Base-by-base conservation (phyloP, 768 basidiomycete species). In the Trichaptum fuscoviolaceum region DNA sequence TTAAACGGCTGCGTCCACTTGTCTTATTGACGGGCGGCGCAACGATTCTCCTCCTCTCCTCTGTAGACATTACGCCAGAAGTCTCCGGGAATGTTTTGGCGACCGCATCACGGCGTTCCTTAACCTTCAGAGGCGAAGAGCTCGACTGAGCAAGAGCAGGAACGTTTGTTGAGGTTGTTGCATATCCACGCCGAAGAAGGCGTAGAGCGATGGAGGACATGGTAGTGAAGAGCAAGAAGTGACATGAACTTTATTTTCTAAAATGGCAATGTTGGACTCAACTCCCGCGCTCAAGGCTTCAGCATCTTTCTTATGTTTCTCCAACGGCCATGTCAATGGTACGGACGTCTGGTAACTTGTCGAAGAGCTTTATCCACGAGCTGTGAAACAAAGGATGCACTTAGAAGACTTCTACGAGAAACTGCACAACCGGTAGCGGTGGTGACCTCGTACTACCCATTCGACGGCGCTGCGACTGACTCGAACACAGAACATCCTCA, bases 371-470 rank as follows among this genome's bases (percentile, higher is more conserved):
- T 52, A 52, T 52, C 42, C 12, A 52, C 42, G 42, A 52, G 42
- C 20, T 52, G 12, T 12, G 42, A 52, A 24, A 20, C 35, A 25
- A 27, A 57, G 35, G 15, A 64, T 35, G 23, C 25, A 15, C 79
- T 92, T 36, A 84, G 87, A 10, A 76, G 76, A 0, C 82, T 93
- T 7, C 80, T 93, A n/a, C 84, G 92, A 67, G 84, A 89, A 69
- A 86, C 87, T 2, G 92, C 90, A 0, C 92, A 97, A 75, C 89
- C 93, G 8, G 95, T 96, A 36, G 91, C 92, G 1, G 87, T 96
- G 65, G 85, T 95, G 69, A 93, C 94, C 1, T 85, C 92, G 0
- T 76, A 82, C 70, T 83, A 90, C 79, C 85, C 82, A 7, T 58
- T 24, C 18, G 35, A 63, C 23, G 64, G 63, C 60, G 52, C 60